Evolutionary conservation across 306 rosid genomes (phyloP).

Genomic region (Vicia villosa): DNA sequence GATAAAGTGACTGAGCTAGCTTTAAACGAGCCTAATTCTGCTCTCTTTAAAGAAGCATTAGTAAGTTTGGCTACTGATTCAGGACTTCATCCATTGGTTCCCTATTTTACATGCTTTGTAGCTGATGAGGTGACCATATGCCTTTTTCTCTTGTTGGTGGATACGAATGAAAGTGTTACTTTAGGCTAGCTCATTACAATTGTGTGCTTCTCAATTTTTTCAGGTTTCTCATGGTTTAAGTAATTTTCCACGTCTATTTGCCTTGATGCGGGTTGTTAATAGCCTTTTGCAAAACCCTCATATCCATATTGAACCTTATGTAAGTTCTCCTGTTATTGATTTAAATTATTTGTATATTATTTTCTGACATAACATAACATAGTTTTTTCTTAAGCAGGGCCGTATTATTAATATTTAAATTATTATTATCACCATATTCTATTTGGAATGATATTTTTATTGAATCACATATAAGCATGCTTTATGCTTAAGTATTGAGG

Average conservation of each 20-base stretch:
- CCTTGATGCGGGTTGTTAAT: slow-evolving; percentile 80
- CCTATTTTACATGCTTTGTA: slow-evolving; percentile 78
- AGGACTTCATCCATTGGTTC: slow-evolving; percentile 90
- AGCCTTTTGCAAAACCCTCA: slow-evolving; percentile 86
- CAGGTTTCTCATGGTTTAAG: slow-evolving; percentile 74
- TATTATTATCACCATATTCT: slow-evolving; percentile 13
- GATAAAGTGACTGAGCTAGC: slow-evolving; percentile 75
- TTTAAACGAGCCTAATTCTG: slow-evolving; percentile 64
- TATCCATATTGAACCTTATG: slow-evolving; percentile 89
- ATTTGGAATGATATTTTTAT: slow-evolving; percentile 16
- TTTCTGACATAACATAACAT: slow-evolving; percentile 20
- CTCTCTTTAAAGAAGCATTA: slow-evolving; percentile 76
- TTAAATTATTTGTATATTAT: slow-evolving; percentile 30
- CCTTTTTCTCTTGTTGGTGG: slow-evolving; percentile 13
- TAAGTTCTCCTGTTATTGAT: slow-evolving; percentile 48
- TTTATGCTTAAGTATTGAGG: slow-evolving; percentile 10
- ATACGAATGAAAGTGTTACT: slow-evolving; percentile 26
- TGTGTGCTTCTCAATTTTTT: slow-evolving; percentile 39
- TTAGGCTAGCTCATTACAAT: slow-evolving; percentile 24
- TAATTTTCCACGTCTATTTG: slow-evolving; percentile 64
- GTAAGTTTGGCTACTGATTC: slow-evolving; percentile 86
- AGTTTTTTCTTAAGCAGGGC: slow-evolving; percentile 3
- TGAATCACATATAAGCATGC: slow-evolving; percentile 6
- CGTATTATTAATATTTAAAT: slow-evolving; percentile 5
- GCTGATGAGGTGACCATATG: slow-evolving; percentile 77